Evolutionary conservation across 2,329 filamentous ascomycete genomes (phyloP).

Genomic region (Colletotrichum gigasporum): DNA sequence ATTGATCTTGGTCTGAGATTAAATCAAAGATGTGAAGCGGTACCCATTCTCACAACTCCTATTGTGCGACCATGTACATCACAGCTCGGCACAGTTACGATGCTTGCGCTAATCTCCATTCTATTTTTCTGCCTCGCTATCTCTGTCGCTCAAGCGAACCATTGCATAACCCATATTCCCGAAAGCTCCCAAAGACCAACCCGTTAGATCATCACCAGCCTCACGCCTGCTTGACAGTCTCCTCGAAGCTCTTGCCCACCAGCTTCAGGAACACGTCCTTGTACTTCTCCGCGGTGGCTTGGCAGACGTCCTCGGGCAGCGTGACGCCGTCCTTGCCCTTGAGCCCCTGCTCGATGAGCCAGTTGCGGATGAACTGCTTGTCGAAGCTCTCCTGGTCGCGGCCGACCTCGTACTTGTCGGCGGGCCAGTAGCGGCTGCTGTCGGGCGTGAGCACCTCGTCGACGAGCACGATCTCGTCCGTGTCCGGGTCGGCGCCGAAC

Average conservation of each 20-base stretch:
- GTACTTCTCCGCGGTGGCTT: conserved; percentile 77
- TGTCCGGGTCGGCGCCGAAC: conserved; percentile 74
- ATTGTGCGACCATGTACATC: no score
- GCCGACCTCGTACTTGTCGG: conserved; percentile 76
- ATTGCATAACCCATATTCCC: no score
- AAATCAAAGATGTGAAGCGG: no score
- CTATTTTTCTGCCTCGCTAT: no score
- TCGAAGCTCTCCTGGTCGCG: conserved; percentile 85
- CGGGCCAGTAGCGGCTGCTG: conserved; percentile 87
- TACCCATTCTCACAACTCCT: no score
- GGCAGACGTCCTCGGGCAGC: conserved; percentile 77
- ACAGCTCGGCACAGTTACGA: no score
- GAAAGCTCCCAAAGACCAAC: no score
- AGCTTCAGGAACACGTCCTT: conserved; percentile 73
- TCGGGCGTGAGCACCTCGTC: conserved; percentile 89
- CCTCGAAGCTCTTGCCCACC: conserved; percentile 61
- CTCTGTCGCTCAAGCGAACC: no score
- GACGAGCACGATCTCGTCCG: conserved; percentile 76
- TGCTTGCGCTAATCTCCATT: no score
- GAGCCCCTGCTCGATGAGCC: conserved; percentile 76
- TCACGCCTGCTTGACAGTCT: conserved; percentile 25
- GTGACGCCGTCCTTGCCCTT: conserved; percentile 78
- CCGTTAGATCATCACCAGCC: not conserved
- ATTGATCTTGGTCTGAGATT: no score
- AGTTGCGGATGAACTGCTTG: conserved; percentile 87